Evolutionary conservation across 2,329 filamentous ascomycete genomes (phyloP).

Genomic region (Fusarium xylarioides): DNA sequence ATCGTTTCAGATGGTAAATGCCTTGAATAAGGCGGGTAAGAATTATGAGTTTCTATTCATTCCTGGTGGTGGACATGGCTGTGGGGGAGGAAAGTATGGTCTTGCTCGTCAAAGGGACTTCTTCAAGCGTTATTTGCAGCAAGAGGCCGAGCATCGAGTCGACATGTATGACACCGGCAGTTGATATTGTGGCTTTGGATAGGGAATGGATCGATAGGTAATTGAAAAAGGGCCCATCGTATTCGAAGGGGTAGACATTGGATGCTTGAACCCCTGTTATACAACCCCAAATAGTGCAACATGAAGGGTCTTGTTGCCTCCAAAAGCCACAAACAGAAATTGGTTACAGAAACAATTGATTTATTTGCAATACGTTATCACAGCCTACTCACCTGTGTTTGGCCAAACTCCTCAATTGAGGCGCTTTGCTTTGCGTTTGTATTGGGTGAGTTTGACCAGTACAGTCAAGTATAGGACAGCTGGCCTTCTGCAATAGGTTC

Average conservation of each 20-base stretch:
- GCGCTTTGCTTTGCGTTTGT: slow-evolving; percentile 26
- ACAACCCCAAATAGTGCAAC: slow-evolving; percentile 17
- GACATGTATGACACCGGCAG: not conserved
- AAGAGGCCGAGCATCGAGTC: not conserved
- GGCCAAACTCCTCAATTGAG: not conserved
- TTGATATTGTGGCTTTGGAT: not conserved
- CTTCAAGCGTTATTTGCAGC: slow-evolving; percentile 25
- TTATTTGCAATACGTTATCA: not conserved
- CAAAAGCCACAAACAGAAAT: not conserved
- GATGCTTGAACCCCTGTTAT: slow-evolving; percentile 15
- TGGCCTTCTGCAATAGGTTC: slow-evolving; percentile 33
- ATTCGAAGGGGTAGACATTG: not conserved
- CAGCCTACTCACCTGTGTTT: not conserved
- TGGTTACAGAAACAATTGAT: not conserved
- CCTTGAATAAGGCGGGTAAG: slow-evolving; percentile 41
- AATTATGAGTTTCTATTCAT: slow-evolving; percentile 44
- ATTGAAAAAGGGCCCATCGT: not conserved
- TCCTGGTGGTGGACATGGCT: slow-evolving; percentile 36
- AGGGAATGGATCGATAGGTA: not conserved
- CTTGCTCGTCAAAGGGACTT: slow-evolving; percentile 32
- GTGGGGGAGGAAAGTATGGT: slow-evolving; percentile 24
- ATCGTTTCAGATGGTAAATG: slow-evolving; percentile 42
- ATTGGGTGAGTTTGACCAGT: slow-evolving; percentile 7
- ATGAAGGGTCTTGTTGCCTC: slow-evolving; percentile 12
- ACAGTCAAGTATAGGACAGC: slow-evolving; percentile 31